Conservation (phyloP, 2,329 filamentous ascomycete genomes). For the Dendryphion nanum region DNA sequence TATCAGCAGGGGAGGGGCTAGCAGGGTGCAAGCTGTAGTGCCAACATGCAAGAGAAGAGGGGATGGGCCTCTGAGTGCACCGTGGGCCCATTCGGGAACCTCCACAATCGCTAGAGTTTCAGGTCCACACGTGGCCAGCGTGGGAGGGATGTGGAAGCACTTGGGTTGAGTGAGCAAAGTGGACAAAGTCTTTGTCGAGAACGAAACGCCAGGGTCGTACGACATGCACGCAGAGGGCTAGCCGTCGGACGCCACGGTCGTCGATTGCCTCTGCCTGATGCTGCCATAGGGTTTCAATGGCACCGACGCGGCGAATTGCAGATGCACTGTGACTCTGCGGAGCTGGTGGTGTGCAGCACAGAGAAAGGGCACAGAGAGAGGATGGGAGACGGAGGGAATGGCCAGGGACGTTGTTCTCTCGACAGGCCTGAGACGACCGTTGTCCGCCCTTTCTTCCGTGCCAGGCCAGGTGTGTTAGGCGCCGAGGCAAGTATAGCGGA, state of each 20-base stretch:
- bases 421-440: no score
- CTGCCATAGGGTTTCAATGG: not conserved
- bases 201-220: conserved; percentile 14
- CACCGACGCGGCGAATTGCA: not conserved
- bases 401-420: no score
- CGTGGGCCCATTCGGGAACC: conserved; percentile 9
- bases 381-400: no score
- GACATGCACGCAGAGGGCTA: conserved; percentile 12
- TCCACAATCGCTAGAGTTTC: conserved; percentile 13
- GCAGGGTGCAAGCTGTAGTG: conserved; percentile 14
- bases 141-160: conserved; percentile 7
- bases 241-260: conserved; percentile 8
- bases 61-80: conserved; percentile 6
- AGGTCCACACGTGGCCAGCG: conserved; percentile 27
- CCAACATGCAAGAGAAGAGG: conserved; percentile 14
- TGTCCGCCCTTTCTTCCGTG: no score
- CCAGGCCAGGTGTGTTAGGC: not conserved
- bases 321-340: no score
- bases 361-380: no score
- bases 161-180: conserved; percentile 4
- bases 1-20: conserved; percentile 8
- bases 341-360: no score
- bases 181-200: conserved; percentile 14
- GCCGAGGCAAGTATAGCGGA: conserved; percentile 2
- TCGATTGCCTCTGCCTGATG: conserved; percentile 5